Evolutionary conservation across 768 basidiomycete species (phyloP).

Genomic region (Xerocomellus chrysenteron): DNA sequence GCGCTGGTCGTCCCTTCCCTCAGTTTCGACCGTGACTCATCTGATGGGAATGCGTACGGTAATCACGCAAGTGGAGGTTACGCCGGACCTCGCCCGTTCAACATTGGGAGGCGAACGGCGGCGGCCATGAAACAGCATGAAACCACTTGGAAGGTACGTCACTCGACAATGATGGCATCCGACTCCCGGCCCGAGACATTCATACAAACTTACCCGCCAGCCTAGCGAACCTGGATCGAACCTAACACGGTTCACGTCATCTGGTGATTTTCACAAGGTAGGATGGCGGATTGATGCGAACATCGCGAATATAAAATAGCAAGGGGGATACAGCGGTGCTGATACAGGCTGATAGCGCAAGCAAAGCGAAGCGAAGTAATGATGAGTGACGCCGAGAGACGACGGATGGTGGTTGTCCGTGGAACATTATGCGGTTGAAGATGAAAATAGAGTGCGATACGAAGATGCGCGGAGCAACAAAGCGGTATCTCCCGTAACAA

Average conservation of each 20-base stretch:
- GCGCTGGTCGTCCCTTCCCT: background rate
- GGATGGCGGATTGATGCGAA: constrained; percentile 14
- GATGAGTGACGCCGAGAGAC: constrained; percentile 6
- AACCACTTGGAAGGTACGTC: constrained; percentile 2
- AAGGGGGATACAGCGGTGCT: constrained; percentile 22
- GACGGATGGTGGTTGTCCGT: constrained; percentile 17
- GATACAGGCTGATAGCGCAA: constrained; percentile 25
- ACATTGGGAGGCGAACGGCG: background rate
- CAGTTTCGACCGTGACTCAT: background rate
- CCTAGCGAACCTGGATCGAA: constrained; percentile 5
- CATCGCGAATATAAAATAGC: constrained; percentile 16
- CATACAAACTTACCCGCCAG: background rate
- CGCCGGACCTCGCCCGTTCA: constrained; percentile 2
- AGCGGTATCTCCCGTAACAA: constrained; percentile 10
- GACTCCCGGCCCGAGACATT: background rate
- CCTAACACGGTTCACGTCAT: constrained; percentile 16
- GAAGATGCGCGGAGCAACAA: constrained; percentile 11
- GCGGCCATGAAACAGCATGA: background rate
- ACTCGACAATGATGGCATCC: background rate
- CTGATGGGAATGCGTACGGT: constrained; percentile 5
- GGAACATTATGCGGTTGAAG: constrained; percentile 5
- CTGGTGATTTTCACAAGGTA: constrained; percentile 22
- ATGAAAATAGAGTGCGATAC: constrained; percentile 12
- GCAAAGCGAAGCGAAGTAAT: constrained; percentile 15
- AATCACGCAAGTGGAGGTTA: background rate